Percentiles rank a stretch among this genome's conserved stretches.
phyloP scores from a whole-genome alignment of 1,284 basidiomycete species.

The Marasmius oreades region DNA sequence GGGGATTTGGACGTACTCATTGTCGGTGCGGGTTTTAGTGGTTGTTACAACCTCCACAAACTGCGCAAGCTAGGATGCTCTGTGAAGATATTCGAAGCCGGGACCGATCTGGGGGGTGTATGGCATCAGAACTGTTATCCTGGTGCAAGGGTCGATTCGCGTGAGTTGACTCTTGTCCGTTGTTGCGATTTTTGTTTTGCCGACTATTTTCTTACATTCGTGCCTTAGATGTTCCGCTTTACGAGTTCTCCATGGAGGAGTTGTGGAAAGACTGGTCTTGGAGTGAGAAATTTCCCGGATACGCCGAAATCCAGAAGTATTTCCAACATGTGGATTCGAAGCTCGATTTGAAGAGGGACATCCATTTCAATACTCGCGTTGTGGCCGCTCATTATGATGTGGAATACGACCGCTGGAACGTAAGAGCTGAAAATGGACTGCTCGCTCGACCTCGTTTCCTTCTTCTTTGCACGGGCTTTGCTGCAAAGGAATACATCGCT shows the following conservation, averaged over 20 bases:
- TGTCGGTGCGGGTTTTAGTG: constrained; percentile 24
- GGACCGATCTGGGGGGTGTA: constrained; percentile 20
- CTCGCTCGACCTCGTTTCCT: constrained; percentile 18
- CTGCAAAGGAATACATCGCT: constrained; percentile 20
- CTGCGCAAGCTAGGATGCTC: constrained; percentile 22
- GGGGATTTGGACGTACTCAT: constrained; percentile 20
- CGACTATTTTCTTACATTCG: background rate
- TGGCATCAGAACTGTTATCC: constrained; percentile 28
- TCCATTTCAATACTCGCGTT: constrained; percentile 22
- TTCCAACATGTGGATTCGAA: constrained; percentile 22
- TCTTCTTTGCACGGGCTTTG: constrained; percentile 21
- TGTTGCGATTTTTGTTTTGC: background rate
- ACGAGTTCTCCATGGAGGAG: constrained; percentile 7
- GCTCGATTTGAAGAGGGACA: constrained; percentile 22
- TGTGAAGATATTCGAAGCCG: constrained; percentile 24
- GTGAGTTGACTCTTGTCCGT: background rate
- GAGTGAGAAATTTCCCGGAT: constrained; percentile 15
- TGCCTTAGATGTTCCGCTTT: constrained; percentile 3
- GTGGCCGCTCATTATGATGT: constrained; percentile 20
- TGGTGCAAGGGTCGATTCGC: constrained; percentile 14
- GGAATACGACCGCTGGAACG: constrained; percentile 19
- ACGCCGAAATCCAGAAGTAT: constrained; percentile 20
- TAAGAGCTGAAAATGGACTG: constrained; percentile 17
- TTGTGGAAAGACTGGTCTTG: constrained; percentile 10
- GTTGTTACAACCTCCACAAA: constrained; percentile 19